Percentiles rank a stretch among this genome's conserved stretches.
phyloP scores from a whole-genome alignment of 2,329 filamentous ascomycete genomes.

The Cryphonectria parasitica region DNA sequence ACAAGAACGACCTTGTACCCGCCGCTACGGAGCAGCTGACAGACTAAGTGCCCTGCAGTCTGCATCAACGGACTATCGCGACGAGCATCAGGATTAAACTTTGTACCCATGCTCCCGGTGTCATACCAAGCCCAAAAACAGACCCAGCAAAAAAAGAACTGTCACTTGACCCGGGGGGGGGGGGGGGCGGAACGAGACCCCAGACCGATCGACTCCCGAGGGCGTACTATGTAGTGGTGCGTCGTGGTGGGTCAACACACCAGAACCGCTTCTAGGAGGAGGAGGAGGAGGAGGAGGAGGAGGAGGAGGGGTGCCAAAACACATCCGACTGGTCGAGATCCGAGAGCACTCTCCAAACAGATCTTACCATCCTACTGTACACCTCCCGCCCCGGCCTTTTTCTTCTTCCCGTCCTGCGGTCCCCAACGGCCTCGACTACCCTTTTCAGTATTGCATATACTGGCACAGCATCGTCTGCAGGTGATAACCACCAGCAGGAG shows the following conservation, averaged over 20 bases:
- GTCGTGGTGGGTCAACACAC: not conserved
- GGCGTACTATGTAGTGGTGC: not conserved
- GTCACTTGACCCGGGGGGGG: not conserved
- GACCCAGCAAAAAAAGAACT: not conserved
- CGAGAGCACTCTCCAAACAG: not conserved
- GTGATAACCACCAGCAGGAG: not conserved
- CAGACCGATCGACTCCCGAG: slow-evolving; percentile 8
- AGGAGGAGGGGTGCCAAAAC: not conserved
- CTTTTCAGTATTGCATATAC: not conserved
- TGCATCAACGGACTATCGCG: not conserved
- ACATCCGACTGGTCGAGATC: slow-evolving; percentile 4
- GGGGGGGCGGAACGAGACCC: not conserved
- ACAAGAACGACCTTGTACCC: not conserved
- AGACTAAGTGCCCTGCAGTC: not conserved
- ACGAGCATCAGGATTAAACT: not conserved
- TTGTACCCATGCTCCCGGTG: not conserved
- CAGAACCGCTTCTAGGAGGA: not conserved
- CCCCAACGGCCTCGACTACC: not conserved
- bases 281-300: not conserved
- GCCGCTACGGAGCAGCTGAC: not conserved
- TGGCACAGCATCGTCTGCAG: not conserved
- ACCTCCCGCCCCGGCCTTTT: not conserved
- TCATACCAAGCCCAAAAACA: not conserved
- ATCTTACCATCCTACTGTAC: not conserved
- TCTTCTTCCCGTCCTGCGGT: not conserved